Percentiles rank a stretch among this genome's conserved stretches.
phyloP scores from a whole-genome alignment of 768 basidiomycete genomes.

The Suillus bovinus region DNA sequence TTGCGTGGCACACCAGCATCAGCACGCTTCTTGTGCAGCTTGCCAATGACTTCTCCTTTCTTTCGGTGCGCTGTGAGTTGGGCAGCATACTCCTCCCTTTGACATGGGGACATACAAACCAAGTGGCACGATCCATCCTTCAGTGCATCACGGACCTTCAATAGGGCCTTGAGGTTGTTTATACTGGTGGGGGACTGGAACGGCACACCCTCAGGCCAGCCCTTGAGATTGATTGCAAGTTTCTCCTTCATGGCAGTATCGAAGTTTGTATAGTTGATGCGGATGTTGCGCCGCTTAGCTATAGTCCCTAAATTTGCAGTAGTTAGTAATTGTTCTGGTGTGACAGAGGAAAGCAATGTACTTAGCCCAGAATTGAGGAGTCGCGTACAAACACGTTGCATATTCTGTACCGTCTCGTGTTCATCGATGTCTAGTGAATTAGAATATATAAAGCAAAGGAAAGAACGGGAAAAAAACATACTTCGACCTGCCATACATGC shows the following conservation, averaged over 20 bases:
- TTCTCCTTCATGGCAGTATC: slow-evolving; percentile 8
- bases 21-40: no score
- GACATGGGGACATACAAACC: neutral
- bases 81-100: neutral
- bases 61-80: neutral
- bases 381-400: neutral
- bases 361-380: neutral
- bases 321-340: neutral
- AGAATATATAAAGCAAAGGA: neutral
- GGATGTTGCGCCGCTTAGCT: neutral
- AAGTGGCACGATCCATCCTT: slow-evolving; percentile 4
- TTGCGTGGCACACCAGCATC: no score
- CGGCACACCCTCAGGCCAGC: slow-evolving; percentile 9
- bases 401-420: neutral
- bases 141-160: neutral
- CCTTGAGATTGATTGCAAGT: neutral
- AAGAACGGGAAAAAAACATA: neutral
- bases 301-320: neutral
- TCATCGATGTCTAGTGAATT: neutral
- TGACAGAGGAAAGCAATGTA: neutral
- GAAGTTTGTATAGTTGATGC: slow-evolving; percentile 7
- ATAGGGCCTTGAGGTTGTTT: neutral
- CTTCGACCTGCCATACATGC: slow-evolving; percentile 10
- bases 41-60: no score
- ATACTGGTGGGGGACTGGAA: slow-evolving; percentile 9